Percentiles rank a stretch among this genome's conserved stretches.
Evolutionary conservation across 768 basidiomycete species (phyloP).

Genomic region (Roridomyces roridus): DNA sequence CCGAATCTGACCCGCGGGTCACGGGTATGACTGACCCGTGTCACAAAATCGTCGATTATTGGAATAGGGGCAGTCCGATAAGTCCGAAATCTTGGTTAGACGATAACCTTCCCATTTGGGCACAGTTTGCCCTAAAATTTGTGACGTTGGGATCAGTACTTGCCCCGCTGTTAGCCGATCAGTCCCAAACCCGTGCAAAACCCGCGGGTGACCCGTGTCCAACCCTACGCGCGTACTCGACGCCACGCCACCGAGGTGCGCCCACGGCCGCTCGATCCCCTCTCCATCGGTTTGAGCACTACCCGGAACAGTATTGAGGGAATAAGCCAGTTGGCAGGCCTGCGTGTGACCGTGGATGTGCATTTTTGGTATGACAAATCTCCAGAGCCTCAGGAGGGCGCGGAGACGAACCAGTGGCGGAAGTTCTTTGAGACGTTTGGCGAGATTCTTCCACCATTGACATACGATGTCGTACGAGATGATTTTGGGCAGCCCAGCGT

Average conservation of each 20-base stretch:
- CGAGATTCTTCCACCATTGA: conserved; percentile 34
- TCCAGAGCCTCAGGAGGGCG: conserved; percentile 3
- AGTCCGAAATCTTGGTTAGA: too few species aligned
- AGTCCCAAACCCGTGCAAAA: too few species aligned
- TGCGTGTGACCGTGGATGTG: conserved; percentile 33
- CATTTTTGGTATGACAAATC: conserved; percentile 35
- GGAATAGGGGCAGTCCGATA: too few species aligned
- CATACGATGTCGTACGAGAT: conserved; percentile 42
- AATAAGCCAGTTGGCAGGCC: conserved; percentile 29
- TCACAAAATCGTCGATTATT: too few species aligned
- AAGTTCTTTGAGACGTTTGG: conserved; percentile 18
- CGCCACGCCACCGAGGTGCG: conserved; percentile 31
- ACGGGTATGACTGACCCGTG: too few species aligned
- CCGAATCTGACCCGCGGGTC: too few species aligned
- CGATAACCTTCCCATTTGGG: too few species aligned
- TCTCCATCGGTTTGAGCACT: conserved; percentile 42
- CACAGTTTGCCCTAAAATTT: too few species aligned
- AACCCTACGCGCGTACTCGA: too few species aligned
- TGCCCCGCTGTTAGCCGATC: too few species aligned
- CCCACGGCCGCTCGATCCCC: conserved; percentile 38
- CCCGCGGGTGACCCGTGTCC: too few species aligned
- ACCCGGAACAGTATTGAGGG: conserved; percentile 28
- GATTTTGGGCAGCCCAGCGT: conserved; percentile 18
- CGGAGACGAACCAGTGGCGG: conserved; percentile 15
- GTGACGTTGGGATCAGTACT: too few species aligned